Evolutionary conservation across 2,329 filamentous ascomycete species (phyloP).

Genomic region (Curvularia eragrostidis): DNA sequence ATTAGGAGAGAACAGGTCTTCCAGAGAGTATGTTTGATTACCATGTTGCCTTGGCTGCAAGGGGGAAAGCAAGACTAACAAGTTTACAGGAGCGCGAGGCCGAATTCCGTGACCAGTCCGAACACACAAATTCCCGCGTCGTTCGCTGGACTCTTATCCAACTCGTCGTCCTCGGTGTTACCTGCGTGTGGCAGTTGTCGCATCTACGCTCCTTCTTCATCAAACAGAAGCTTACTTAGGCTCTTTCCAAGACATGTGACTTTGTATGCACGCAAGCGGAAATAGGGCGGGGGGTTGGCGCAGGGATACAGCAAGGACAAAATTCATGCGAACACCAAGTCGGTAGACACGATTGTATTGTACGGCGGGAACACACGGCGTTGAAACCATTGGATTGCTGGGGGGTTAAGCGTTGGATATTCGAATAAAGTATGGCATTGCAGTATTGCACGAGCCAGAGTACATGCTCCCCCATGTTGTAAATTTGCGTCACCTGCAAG

Average conservation of each 20-base stretch:
- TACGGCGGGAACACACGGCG: slow-evolving; percentile 30
- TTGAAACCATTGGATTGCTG: slow-evolving; percentile 21
- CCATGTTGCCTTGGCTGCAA: neutral
- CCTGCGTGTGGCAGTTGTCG: slow-evolving; percentile 96
- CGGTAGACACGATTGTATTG: slow-evolving; percentile 18
- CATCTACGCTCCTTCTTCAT: slow-evolving; percentile 98
- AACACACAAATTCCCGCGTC: slow-evolving; percentile 88
- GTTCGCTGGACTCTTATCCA: slow-evolving; percentile 95
- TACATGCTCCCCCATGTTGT: neutral
- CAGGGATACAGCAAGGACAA: slow-evolving; percentile 7
- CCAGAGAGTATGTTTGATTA: slow-evolving; percentile 70
- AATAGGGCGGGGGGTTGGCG: neutral
- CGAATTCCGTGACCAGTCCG: slow-evolving; percentile 97
- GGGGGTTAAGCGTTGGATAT: slow-evolving; percentile 11
- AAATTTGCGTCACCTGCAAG: neutral
- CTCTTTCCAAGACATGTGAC: neutral
- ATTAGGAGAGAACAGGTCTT: slow-evolving; percentile 95
- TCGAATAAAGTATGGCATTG: slow-evolving; percentile 16
- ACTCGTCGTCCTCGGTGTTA: slow-evolving; percentile 79
- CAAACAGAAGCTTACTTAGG: slow-evolving; percentile 97
- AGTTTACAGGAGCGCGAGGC: slow-evolving; percentile 83
- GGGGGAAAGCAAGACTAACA: slow-evolving; percentile 19
- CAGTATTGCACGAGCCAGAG: neutral
- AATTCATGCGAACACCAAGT: slow-evolving; percentile 16
- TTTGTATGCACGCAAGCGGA: neutral